Evolutionary conservation across 805 yeast species (phyloP).

Genomic region (Maudiozyma bulderi): DNA sequence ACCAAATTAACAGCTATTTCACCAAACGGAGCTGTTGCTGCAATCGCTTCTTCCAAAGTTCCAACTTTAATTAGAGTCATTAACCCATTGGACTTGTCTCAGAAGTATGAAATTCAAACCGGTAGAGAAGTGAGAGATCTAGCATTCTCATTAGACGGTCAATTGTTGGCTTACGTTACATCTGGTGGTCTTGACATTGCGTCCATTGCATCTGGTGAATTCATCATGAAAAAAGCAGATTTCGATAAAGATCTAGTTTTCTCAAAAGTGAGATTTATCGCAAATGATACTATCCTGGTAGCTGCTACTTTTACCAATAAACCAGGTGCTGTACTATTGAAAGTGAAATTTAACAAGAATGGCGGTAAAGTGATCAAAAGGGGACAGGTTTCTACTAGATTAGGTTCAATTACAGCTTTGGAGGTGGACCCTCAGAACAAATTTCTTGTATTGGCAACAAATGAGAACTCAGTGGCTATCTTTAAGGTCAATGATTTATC

Average conservation of each 20-base stretch:
- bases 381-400: slow-evolving; percentile 25
- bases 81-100: slow-evolving; percentile 45
- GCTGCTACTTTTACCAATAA: slow-evolving; percentile 36
- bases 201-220: slow-evolving; percentile 34
- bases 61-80: slow-evolving; percentile 60
- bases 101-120: slow-evolving; percentile 45
- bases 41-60: slow-evolving; percentile 54
- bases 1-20: slow-evolving; percentile 50
- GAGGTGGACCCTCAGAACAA: slow-evolving; percentile 31
- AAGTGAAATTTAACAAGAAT: slow-evolving; percentile 20
- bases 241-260: slow-evolving; percentile 25
- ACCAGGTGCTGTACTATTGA: slow-evolving; percentile 31
- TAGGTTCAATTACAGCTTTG: slow-evolving; percentile 43
- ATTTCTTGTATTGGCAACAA: slow-evolving; percentile 35
- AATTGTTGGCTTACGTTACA: slow-evolving; percentile 55
- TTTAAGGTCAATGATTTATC: slow-evolving; percentile 43
- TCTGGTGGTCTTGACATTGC: slow-evolving; percentile 38
- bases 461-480: slow-evolving; percentile 57
- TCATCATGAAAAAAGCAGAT: slow-evolving; percentile 29
- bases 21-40: slow-evolving; percentile 51
- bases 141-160: slow-evolving; percentile 57
- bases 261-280: slow-evolving; percentile 30
- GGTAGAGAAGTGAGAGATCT: slow-evolving; percentile 53
- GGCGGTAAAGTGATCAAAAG: slow-evolving; percentile 14
- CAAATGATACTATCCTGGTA: slow-evolving; percentile 30